Percentiles rank a stretch among this genome's conserved stretches.
Evolutionary conservation across 345 rosid species (phyloP).

Genomic region (Excoecaria agallocha): DNA sequence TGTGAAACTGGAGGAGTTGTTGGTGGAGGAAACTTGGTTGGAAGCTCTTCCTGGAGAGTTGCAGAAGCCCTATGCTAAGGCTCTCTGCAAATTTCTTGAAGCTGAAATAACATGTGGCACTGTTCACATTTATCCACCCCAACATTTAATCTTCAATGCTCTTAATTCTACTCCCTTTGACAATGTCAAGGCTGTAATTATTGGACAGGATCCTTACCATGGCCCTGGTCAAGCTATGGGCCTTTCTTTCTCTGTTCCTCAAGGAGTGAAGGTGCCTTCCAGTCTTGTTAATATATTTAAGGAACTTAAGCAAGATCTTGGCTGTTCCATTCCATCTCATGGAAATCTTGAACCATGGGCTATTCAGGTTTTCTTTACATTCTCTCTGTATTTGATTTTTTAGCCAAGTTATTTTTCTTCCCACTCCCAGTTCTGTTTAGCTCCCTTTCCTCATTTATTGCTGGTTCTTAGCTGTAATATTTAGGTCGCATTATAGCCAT

Average conservation of each 20-base stretch:
- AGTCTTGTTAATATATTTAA: constrained; percentile 84
- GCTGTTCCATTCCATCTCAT: constrained; percentile 80
- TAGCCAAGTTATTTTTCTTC: not conserved
- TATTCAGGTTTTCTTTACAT: constrained; percentile 50
- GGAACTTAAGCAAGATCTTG: constrained; percentile 83
- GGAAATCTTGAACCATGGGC: constrained; percentile 93
- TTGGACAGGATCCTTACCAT: constrained; percentile 98
- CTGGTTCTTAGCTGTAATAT: too few species aligned
- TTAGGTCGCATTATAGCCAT: not conserved
- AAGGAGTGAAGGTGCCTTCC: constrained; percentile 73
- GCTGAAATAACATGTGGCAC: constrained; percentile 38
- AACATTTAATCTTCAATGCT: constrained; percentile 74
- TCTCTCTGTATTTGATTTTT: not conserved
- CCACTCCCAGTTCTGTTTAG: too few species aligned
- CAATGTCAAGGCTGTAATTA: constrained; percentile 71
- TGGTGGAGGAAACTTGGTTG: constrained; percentile 83
- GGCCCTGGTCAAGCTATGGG: constrained; percentile 99
- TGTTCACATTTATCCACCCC: constrained; percentile 68
- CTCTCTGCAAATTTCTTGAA: constrained; percentile 56
- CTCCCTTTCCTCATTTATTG: not conserved
- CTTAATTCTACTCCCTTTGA: constrained; percentile 76
- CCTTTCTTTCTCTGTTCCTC: constrained; percentile 86
- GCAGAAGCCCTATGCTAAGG: constrained; percentile 59
- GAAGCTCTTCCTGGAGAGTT: constrained; percentile 68
- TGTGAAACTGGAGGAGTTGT: constrained; percentile 69